Base-by-base conservation (phyloP, 2,329 filamentous ascomycete species). In the Basipetospora chlamydospora region DNA sequence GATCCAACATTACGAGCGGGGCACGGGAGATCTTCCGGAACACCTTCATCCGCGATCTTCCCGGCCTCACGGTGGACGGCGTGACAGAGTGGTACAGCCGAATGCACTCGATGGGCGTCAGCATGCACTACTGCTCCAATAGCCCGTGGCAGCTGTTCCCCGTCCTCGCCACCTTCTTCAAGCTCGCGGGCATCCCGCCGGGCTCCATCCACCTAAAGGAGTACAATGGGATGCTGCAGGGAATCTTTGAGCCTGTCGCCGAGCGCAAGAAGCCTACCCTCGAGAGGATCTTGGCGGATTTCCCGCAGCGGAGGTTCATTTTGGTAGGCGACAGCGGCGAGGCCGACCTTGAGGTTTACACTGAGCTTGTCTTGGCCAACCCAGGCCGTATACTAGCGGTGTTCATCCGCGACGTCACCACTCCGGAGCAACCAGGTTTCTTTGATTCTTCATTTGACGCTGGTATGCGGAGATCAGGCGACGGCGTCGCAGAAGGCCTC, bases 91-190 rank as follows among this genome's bases (percentile, higher is more conserved):
- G 90, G 88, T 98, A 96, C 52, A 74, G 66, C 25, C 66, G 66
- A 15, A 67, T 98, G 58, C 70, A 80, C 26, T 66, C 76, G 15
- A 74, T 88, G 60, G 86, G 87, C 13, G 88, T 96, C 17, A 74
- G 77, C 47, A 70, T 98, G 36, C 92, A 98, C 53, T 98, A 98
- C 55, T 92, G 94, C 44, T 98, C 90, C n/a, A 98, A 98, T 57
- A 93, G 88, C 35, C 90, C 90, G 1, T 98, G 92, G 92, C 92
- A 98, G 54, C 68, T 98, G 6, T 98, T 84, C 48, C 90, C 90
- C 0, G 75, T 96, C 3, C 63, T 98, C 9, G 80, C 83, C 5
- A 84, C 73, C 37, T 98, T 81, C 53, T 93, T 96, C 54, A 75
- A 77, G 44, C 59, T 80, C 28, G 81, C 82, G 6, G 81, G 81